Base-by-base conservation (phyloP, 768 basidiomycete species). In the Mycena metata region DNA sequence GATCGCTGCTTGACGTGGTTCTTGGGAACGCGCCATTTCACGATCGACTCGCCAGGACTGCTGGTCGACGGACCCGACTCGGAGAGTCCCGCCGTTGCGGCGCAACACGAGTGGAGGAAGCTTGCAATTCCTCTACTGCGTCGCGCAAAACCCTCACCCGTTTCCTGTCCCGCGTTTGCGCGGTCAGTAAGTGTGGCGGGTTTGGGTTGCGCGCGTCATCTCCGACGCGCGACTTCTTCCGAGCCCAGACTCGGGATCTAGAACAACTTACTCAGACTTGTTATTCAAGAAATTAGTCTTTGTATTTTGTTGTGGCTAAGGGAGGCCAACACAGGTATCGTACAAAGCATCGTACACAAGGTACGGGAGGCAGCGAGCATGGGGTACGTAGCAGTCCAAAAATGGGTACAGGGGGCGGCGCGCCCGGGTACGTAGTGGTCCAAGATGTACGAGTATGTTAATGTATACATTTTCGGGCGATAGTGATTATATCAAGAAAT, bases 101-200 rank as follows among this genome's bases (percentile, higher is more conserved):
- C 57, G 57, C 23, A 33, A 30, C 17, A 7, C 21, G 8, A 19
- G 17, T 10, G 4, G 57, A 33, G 42, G 43, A 16, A 24, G 35
- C 5, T 9, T 57, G 17, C 13, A 13, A n/a, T 41, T 21, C 26
- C 39, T 7, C 19, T 5, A 41, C 3, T 5, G 39, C 1, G n/a
- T 23, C 26, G 26, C 41, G 23, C 39, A 15, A 19, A 42, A 26
- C 56, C 56, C 56, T 42, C 12, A 12, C 41, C 56, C 41, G 56
- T 57, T 57, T 57, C 56, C 56, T 43, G 56, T 57, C 56, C 56
- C 36, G 23, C 39, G 39, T 16, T 23, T 39, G 56, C n/a, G 56
- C 39, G 56, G 41, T 21, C n/a, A n/a, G n/a, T n/a, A n/a, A n/a
- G n/a, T n/a, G n/a, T n/a, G n/a, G n/a, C n/a, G n/a, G n/a, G n/a